phyloP scores from a whole-genome alignment of 1,139 yeast species.

The Saccharomyces hybrid region DNA sequence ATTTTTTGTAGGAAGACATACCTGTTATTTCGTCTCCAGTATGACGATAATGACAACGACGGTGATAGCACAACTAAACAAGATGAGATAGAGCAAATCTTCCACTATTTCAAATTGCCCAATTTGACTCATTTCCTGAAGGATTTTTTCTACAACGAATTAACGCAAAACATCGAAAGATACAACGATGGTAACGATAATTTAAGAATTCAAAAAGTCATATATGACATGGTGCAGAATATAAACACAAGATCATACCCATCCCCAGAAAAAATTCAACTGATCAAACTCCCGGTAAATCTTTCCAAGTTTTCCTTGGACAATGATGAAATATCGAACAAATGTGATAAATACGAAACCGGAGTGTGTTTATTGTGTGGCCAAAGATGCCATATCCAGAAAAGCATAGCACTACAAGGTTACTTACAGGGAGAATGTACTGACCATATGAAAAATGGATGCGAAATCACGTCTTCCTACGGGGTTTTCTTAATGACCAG shows the following conservation, averaged over 20 bases:
- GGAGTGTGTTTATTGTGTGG: conserved; percentile 87
- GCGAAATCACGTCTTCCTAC: conserved; percentile 46
- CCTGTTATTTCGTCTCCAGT: conserved; percentile 45
- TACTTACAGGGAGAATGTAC: conserved; percentile 56
- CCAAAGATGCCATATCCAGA: conserved; percentile 57
- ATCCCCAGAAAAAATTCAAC: conserved; percentile 56
- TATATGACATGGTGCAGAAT: background rate
- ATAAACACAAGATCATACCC: conserved; percentile 2
- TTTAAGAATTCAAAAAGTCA: background rate
- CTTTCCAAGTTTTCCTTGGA: conserved; percentile 56
- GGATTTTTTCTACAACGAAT: conserved; percentile 7
- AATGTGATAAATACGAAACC: conserved; percentile 47
- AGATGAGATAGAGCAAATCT: conserved; percentile 50
- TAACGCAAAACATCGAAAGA: background rate
- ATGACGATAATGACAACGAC: conserved; percentile 45
- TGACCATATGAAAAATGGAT: conserved; percentile 52
- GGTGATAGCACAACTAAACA: background rate
- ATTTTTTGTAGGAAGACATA: conserved; percentile 69
- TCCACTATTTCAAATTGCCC: conserved; percentile 48
- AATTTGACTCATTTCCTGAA: conserved; percentile 29
- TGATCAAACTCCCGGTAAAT: conserved; percentile 56
- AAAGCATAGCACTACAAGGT: conserved; percentile 35
- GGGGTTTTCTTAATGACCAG: conserved; percentile 79
- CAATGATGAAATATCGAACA: conserved; percentile 7
- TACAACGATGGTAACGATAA: background rate